Percentiles rank a stretch among this genome's conserved stretches.
phyloP scores from a whole-genome alignment of 2,329 filamentous ascomycete genomes.

The Xylaria arbuscula region DNA sequence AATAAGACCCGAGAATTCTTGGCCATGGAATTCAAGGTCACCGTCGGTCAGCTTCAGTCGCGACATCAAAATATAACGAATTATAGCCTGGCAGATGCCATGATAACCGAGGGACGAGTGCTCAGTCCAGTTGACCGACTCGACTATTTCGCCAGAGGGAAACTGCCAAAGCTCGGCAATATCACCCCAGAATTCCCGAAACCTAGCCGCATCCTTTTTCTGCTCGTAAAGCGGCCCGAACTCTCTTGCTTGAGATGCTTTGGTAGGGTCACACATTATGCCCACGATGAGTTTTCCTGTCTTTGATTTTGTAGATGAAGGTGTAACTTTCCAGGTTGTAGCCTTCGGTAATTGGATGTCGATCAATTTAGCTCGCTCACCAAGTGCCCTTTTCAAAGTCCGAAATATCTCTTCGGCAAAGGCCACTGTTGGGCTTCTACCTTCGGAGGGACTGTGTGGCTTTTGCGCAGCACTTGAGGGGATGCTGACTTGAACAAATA shows the following conservation, averaged over 20 bases:
- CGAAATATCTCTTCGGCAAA: slow-evolving; percentile 70
- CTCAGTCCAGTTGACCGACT: slow-evolving; percentile 87
- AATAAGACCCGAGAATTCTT: slow-evolving; percentile 63
- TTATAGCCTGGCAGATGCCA: slow-evolving; percentile 82
- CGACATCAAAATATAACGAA: slow-evolving; percentile 74
- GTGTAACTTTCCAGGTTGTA: slow-evolving; percentile 61
- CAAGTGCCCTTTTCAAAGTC: slow-evolving; percentile 76
- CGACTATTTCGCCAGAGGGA: slow-evolving; percentile 92
- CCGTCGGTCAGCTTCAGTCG: slow-evolving; percentile 73
- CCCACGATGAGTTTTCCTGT: slow-evolving; percentile 67
- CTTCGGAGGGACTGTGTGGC: slow-evolving; percentile 50
- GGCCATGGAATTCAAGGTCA: slow-evolving; percentile 63
- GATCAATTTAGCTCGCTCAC: slow-evolving; percentile 77
- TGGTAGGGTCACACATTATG: slow-evolving; percentile 77
- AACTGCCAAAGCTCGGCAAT: slow-evolving; percentile 94
- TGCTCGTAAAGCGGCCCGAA: slow-evolving; percentile 88
- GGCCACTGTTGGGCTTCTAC: slow-evolving; percentile 57
- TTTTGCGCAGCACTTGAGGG: slow-evolving; percentile 42
- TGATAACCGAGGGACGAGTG: slow-evolving; percentile 61
- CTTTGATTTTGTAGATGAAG: slow-evolving; percentile 49
- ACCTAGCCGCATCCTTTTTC: slow-evolving; percentile 81
- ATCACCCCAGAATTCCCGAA: slow-evolving; percentile 93
- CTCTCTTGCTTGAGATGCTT: slow-evolving; percentile 81
- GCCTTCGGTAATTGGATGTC: slow-evolving; percentile 61
- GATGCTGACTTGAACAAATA: slow-evolving; percentile 53